phyloP scores from a whole-genome alignment of 306 rosid genomes.

The Prosopis cineraria region DNA sequence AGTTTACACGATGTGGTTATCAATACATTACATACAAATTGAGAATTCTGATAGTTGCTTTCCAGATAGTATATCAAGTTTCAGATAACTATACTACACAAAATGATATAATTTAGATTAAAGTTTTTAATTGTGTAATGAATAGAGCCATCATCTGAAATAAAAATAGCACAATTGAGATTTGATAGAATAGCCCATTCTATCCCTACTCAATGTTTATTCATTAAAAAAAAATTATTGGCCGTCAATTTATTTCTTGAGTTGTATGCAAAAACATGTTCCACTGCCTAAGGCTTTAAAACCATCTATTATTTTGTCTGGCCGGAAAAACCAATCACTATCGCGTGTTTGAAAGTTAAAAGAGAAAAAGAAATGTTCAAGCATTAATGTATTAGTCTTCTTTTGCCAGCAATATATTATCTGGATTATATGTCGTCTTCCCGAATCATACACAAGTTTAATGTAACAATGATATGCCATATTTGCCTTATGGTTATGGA shows the following conservation, averaged over 20 bases:
- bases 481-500: background rate
- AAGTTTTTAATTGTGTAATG: background rate
- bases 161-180: background rate
- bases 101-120: background rate
- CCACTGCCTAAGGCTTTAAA: constrained; percentile 11
- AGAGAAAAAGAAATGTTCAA: background rate
- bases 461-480: background rate
- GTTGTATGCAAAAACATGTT: constrained; percentile 4
- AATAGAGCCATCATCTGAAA: background rate
- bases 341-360: background rate
- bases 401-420: no score
- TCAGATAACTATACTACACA: background rate
- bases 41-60: background rate
- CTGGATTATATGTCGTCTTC: constrained; percentile 17
- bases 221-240: background rate
- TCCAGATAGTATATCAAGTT: background rate
- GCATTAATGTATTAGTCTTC: background rate
- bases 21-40: background rate
- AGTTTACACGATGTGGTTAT: background rate
- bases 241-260: background rate
- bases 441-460: background rate
- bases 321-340: background rate
- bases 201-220: background rate
- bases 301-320: background rate
- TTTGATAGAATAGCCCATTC: background rate